A percentile compares a stretch with the other conserved stretches of the same genome.
Evolutionary conservation across 75 land plant species (phyloP).

Genomic region (Pinus albicaulis): DNA sequence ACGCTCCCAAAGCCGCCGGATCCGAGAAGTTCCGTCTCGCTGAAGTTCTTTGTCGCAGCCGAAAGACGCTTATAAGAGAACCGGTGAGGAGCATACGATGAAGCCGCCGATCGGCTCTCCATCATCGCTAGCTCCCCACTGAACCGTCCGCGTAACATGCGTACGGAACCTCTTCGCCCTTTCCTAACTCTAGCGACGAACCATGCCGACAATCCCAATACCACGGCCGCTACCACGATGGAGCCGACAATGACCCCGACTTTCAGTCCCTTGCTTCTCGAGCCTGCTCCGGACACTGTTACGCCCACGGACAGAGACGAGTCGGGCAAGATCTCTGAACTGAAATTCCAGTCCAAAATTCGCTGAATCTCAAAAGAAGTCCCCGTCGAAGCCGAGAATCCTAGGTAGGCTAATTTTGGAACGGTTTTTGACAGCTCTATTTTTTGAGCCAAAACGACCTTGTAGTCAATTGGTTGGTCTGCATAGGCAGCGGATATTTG

Average conservation of each 20-base stretch:
- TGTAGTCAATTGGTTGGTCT: background rate
- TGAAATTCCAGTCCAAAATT: constrained; percentile 34
- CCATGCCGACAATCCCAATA: background rate
- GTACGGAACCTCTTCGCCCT: no score
- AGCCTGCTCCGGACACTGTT: background rate
- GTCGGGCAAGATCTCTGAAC: background rate
- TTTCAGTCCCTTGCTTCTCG: background rate
- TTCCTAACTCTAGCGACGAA: background rate
- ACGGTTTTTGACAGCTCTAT: constrained; percentile 31
- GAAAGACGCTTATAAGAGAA: constrained; percentile 32
- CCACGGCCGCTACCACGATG: background rate
- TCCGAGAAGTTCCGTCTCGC: constrained; percentile 30
- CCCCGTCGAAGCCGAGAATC: constrained; percentile 55
- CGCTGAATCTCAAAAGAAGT: constrained; percentile 16
- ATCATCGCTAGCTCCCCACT: background rate
- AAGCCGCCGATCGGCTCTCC: background rate
- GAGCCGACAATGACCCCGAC: background rate
- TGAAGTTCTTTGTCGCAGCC: constrained; percentile 32
- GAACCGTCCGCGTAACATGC: background rate
- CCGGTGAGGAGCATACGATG: constrained; percentile 16
- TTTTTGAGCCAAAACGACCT: background rate
- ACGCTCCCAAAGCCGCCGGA: constrained; percentile 45
- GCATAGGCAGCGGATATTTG: background rate
- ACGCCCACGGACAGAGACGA: no score
- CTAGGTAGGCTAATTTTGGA: constrained; percentile 27